phyloP scores from a whole-genome alignment of 2,329 filamentous ascomycete genomes.

The Calonectria montana region DNA sequence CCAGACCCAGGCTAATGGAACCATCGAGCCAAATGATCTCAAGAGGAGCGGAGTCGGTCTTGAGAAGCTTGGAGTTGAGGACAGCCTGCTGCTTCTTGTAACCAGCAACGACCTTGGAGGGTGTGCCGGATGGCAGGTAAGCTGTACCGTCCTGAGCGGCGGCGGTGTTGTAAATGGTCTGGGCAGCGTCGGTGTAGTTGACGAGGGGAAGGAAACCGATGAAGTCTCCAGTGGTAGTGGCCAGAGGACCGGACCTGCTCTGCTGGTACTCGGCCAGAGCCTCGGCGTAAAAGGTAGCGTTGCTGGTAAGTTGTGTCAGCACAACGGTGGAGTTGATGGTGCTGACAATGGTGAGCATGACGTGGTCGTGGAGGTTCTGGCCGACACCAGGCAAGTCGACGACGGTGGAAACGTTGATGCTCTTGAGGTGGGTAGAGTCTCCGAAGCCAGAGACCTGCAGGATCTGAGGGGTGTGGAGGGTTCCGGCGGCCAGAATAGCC shows the following conservation, averaged over 20 bases:
- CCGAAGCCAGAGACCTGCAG: constrained; percentile 65
- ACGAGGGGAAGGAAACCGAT: neutral
- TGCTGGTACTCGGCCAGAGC: neutral
- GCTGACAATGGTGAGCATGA: constrained; percentile 14
- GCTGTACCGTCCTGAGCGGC: neutral
- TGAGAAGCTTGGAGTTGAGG: constrained; percentile 27
- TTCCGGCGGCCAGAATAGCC: constrained; percentile 55
- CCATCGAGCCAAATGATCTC: constrained; percentile 37
- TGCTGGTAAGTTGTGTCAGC: neutral
- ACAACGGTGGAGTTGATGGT: neutral
- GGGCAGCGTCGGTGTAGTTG: neutral
- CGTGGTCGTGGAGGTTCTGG: constrained; percentile 57
- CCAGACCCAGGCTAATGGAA: constrained; percentile 25
- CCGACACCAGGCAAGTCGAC: constrained; percentile 62
- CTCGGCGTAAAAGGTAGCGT: neutral
- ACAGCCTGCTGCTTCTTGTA: constrained; percentile 31
- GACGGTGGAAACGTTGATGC: constrained; percentile 53
- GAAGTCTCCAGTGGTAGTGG: neutral
- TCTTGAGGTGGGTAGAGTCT: constrained; percentile 46
- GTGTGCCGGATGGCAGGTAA: constrained; percentile 22
- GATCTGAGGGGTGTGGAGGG: constrained; percentile 55
- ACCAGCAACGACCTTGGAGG: constrained; percentile 25
- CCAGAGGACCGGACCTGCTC: neutral
- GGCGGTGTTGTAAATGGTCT: neutral
- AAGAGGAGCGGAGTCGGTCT: constrained; percentile 23